phyloP scores from a whole-genome alignment of 2,329 filamentous ascomycete species.

The Cadophora luteo-olivacea region DNA sequence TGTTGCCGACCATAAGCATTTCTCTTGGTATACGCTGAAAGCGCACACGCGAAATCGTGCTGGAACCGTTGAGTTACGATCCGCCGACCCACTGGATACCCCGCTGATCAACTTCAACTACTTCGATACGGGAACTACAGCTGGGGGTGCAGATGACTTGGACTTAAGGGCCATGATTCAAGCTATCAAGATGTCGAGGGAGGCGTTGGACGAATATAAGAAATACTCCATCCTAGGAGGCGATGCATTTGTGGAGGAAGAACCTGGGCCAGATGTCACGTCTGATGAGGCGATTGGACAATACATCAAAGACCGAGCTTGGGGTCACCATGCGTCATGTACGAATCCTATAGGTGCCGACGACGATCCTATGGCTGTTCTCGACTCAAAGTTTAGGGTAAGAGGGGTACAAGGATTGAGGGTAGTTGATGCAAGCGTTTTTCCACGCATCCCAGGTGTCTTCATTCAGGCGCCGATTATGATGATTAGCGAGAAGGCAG shows the following conservation, averaged over 20 bases:
- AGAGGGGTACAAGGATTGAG: constrained; percentile 60
- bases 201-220: constrained; percentile 33
- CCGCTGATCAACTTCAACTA: constrained; percentile 70
- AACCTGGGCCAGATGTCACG: constrained; percentile 50
- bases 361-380: constrained; percentile 59
- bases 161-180: constrained; percentile 35
- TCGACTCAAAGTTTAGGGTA: constrained; percentile 64
- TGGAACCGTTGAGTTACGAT: constrained; percentile 67
- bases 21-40: constrained; percentile 56
- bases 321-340: constrained; percentile 64
- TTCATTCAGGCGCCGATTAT: constrained; percentile 54
- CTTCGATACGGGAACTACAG: constrained; percentile 53
- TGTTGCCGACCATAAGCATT: constrained; percentile 49
- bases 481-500: constrained; percentile 67
- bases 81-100: constrained; percentile 66
- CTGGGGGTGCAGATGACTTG: constrained; percentile 20
- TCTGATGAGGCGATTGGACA: constrained; percentile 52
- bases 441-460: constrained; percentile 58
- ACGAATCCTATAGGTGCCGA: constrained; percentile 61
- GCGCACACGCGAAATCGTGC: constrained; percentile 66
- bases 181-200: constrained; percentile 28
- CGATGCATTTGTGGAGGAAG: constrained; percentile 50
- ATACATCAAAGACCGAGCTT: constrained; percentile 56
- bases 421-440: constrained; percentile 67
- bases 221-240: constrained; percentile 50